Conservation (phyloP, 306 rosid genomes). For the Argentina anserina region DNA sequence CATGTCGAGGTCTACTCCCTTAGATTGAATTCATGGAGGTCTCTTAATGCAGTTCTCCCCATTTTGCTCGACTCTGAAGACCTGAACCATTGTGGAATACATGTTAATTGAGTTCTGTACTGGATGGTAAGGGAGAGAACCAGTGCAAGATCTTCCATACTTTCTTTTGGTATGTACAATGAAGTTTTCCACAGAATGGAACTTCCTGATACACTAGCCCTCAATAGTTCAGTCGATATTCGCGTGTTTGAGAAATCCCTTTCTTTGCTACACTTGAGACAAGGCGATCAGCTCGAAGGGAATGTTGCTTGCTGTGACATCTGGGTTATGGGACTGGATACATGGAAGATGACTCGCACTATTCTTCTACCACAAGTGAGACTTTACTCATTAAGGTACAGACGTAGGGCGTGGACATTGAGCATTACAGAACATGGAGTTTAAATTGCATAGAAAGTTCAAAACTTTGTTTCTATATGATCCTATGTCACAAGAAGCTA, state of each 20-base stretch:
- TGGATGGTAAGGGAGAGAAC: not conserved
- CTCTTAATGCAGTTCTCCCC: not conserved
- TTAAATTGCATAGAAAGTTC: not conserved
- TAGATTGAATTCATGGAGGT: not conserved
- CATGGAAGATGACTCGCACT: not conserved
- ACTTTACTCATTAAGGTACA: not conserved
- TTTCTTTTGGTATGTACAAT: not conserved
- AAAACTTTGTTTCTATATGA: not conserved
- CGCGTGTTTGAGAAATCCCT: not conserved
- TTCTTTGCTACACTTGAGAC: not conserved
- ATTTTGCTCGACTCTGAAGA: too few relatives aligned
- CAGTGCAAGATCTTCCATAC: not conserved
- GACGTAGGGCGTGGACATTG: not conserved
- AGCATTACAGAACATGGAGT: not conserved
- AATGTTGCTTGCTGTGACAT: not conserved
- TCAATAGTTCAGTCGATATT: too few relatives aligned
- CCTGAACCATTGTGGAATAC: not conserved
- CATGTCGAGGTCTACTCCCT: not conserved
- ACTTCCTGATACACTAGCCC: not conserved
- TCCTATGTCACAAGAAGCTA: not conserved
- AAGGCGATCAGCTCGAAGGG: not conserved
- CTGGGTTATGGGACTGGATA: not conserved
- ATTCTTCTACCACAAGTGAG: not conserved
- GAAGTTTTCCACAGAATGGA: not conserved
- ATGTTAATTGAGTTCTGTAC: not conserved